Percentiles rank a stretch among this genome's conserved stretches.
phyloP scores from a whole-genome alignment of 345 rosid genomes.

The Ceriops tagal region DNA sequence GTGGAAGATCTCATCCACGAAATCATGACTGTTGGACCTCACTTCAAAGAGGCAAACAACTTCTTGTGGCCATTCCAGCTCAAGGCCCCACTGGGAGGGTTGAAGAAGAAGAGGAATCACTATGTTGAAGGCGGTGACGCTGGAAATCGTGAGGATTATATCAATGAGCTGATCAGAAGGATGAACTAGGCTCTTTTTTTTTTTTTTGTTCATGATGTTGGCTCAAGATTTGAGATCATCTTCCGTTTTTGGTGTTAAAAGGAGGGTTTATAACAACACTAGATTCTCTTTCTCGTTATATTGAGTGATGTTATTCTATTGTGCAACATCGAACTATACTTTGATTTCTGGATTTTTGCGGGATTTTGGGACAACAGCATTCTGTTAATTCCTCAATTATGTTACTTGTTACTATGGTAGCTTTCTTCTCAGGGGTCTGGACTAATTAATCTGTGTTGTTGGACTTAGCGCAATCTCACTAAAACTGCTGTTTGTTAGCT shows the following conservation, averaged over 20 bases:
- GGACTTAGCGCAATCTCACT: too few relatives aligned
- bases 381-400: too few relatives aligned
- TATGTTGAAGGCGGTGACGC: slow-evolving; percentile 95
- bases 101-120: slow-evolving; percentile 81
- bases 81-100: slow-evolving; percentile 74
- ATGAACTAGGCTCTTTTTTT: slow-evolving; percentile 51
- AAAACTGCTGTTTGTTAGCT: too few relatives aligned
- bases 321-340: too few relatives aligned
- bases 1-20: slow-evolving; percentile 81
- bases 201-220: background rate
- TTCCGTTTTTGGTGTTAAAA: background rate
- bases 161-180: slow-evolving; percentile 79
- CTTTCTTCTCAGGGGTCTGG: too few relatives aligned
- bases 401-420: too few relatives aligned
- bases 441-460: too few relatives aligned
- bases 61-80: slow-evolving; percentile 84
- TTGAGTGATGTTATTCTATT: too few relatives aligned
- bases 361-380: too few relatives aligned
- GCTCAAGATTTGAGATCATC: background rate
- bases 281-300: too few relatives aligned
- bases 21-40: slow-evolving; percentile 82
- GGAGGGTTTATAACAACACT: background rate
- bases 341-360: too few relatives aligned
- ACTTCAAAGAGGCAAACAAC: slow-evolving; percentile 82
- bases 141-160: slow-evolving; percentile 74